Conservation (phyloP, 495 filamentous ascomycete species). For the Hypoxylon crocopeplum region DNA sequence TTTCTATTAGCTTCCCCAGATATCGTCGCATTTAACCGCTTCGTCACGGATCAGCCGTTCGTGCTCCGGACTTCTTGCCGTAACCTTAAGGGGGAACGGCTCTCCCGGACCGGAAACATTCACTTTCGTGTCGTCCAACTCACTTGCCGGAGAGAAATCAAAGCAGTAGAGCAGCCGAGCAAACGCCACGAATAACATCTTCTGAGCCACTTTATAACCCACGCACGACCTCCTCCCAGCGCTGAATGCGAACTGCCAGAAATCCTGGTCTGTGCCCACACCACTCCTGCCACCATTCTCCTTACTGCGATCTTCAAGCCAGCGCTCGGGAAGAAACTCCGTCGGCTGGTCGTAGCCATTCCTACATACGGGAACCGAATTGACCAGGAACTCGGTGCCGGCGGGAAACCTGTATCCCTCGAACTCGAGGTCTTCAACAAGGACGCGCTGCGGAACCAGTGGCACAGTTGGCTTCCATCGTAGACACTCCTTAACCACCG, state of each 20-base stretch:
- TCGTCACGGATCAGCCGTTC: neutral
- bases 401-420: conserved; percentile 58
- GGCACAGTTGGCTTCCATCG: conserved; percentile 59
- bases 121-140: neutral
- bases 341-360: conserved; percentile 42
- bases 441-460: conserved; percentile 38
- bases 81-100: neutral
- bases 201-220: conserved; percentile 52
- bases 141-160: conserved; percentile 33
- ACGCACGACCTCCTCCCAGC: conserved; percentile 54
- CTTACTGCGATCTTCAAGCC: conserved; percentile 54
- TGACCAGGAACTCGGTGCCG: conserved; percentile 50
- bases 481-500: conserved; percentile 61
- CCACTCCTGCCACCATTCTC: too few relatives aligned
- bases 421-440: conserved; percentile 55
- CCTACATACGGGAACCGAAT: conserved; percentile 36
- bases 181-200: conserved; percentile 51
- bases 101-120: neutral
- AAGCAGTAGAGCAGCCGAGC: conserved; percentile 54
- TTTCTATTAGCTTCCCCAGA: too few relatives aligned
- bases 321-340: conserved; percentile 56
- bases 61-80: neutral
- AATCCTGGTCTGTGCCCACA: neutral
- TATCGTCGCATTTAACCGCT: neutral
- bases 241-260: conserved; percentile 47